phyloP scores from a whole-genome alignment of 306 rosid species.

The Ormosia emarginata region DNA sequence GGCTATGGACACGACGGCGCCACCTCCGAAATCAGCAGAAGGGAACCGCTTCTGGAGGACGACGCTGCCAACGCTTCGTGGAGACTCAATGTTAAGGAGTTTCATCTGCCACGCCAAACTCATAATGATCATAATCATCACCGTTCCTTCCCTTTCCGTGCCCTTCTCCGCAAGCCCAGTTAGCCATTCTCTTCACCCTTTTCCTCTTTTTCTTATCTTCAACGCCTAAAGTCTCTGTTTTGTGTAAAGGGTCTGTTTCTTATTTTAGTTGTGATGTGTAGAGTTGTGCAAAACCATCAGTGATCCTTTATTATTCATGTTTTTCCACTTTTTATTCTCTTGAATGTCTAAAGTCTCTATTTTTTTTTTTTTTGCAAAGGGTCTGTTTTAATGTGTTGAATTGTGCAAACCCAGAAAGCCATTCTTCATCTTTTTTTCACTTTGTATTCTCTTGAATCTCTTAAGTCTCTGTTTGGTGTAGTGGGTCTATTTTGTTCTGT shows the following conservation, averaged over 20 bases:
- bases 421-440: not conserved
- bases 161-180: slow-evolving; percentile 28
- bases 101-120: slow-evolving; percentile 11
- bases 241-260: not conserved
- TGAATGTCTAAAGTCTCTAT: not conserved
- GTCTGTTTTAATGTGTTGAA: too few species aligned
- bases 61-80: slow-evolving; percentile 5
- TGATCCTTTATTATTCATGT: not conserved
- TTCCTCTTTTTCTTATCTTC: not conserved
- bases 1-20: not conserved
- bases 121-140: not conserved
- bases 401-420: not conserved
- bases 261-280: not conserved
- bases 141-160: not conserved
- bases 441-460: not conserved
- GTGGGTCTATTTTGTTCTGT: not conserved
- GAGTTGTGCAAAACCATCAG: not conserved
- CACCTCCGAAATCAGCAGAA: not conserved
- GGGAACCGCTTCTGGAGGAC: slow-evolving; percentile 21
- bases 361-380: too few species aligned
- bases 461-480: not conserved
- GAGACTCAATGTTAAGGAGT: slow-evolving; percentile 39
- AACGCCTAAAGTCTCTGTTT: not conserved
- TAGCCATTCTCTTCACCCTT: not conserved
- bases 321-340: not conserved